Percentiles rank a stretch among this genome's conserved stretches.
phyloP scores from a whole-genome alignment of 139 green algal genomes.

The Yamagishiella unicocca region DNA sequence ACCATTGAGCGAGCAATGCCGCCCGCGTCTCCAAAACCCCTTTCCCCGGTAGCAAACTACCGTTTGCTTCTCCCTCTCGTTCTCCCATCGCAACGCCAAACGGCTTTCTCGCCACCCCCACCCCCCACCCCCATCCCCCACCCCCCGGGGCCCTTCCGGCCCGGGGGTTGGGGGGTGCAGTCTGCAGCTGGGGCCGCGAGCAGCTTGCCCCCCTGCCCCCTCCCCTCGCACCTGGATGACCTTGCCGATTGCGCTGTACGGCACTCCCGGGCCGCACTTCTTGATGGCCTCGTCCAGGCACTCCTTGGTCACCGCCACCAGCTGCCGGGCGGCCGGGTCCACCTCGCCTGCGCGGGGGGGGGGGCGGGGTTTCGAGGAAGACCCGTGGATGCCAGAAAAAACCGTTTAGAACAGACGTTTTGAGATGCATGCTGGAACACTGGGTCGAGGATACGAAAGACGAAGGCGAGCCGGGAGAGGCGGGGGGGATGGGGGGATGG shows the following conservation, averaged over 20 bases:
- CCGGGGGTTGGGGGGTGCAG: background rate
- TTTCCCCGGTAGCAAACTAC: too few relatives aligned
- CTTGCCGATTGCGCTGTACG: conserved; percentile 84
- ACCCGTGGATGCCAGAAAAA: too few relatives aligned
- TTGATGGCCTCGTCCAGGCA: conserved; percentile 84
- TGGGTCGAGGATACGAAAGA: background rate
- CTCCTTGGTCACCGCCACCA: conserved; percentile 86
- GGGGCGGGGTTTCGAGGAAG: background rate
- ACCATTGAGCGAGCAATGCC: too few relatives aligned
- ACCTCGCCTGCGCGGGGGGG: conserved; percentile 74
- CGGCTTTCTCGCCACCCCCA: too few relatives aligned
- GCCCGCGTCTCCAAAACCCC: too few relatives aligned
- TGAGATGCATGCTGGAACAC: too few relatives aligned
- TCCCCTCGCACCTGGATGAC: conserved; percentile 71
- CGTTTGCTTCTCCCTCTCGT: too few relatives aligned
- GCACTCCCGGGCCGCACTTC: conserved; percentile 84
- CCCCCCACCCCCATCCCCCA: too few relatives aligned
- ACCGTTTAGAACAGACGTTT: too few relatives aligned
- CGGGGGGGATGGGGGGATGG: background rate
- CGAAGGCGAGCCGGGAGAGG: background rate
- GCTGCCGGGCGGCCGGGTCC: conserved; percentile 64
- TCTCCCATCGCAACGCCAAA: too few relatives aligned
- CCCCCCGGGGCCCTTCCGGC: too few relatives aligned
- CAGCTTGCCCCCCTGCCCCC: background rate
- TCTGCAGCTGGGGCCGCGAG: background rate